Evolutionary conservation across 805 yeast genomes (phyloP).

Genomic region (Ogataea henricii): DNA sequence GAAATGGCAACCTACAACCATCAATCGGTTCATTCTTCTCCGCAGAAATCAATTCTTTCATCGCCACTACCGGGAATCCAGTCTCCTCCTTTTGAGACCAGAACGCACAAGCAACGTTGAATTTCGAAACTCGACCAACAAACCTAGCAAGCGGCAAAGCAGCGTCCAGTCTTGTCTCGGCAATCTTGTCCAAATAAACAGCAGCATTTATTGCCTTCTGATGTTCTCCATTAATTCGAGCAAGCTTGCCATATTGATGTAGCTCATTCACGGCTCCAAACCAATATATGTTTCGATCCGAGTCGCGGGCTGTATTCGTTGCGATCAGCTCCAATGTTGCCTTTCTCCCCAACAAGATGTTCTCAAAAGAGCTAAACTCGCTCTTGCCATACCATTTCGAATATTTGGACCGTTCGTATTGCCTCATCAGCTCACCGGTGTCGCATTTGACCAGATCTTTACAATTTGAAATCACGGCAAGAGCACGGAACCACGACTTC

Average conservation of each 20-base stretch:
- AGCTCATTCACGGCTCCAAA: slow-evolving; percentile 40
- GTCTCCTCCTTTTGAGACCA: slow-evolving; percentile 64
- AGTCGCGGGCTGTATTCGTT: background rate
- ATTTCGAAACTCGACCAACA: slow-evolving; percentile 34
- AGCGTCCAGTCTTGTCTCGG: slow-evolving; percentile 26
- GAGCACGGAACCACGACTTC: slow-evolving; percentile 34
- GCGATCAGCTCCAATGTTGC: slow-evolving; percentile 36
- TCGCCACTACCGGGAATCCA: slow-evolving; percentile 55
- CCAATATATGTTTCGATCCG: slow-evolving; percentile 19
- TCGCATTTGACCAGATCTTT: slow-evolving; percentile 16
- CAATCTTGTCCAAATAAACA: slow-evolving; percentile 43
- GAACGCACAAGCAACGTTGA: slow-evolving; percentile 58
- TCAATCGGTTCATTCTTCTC: slow-evolving; percentile 13
- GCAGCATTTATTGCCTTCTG: slow-evolving; percentile 57
- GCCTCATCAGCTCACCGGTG: background rate
- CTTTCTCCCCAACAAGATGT: slow-evolving; percentile 45
- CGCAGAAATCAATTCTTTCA: slow-evolving; percentile 38
- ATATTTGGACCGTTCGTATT: slow-evolving; percentile 9
- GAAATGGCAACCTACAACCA: slow-evolving; percentile 5
- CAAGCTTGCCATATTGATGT: slow-evolving; percentile 42
- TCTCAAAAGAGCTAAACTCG: slow-evolving; percentile 43
- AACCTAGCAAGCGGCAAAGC: slow-evolving; percentile 6
- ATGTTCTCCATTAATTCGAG: slow-evolving; percentile 39
- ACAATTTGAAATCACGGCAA: slow-evolving; percentile 34
- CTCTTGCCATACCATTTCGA: slow-evolving; percentile 40